These are phyloP conservation scores for Leucosporidium scottii DNA, from an alignment of 768 basidiomycete genomes.

Conservation along the genomic window DNA sequence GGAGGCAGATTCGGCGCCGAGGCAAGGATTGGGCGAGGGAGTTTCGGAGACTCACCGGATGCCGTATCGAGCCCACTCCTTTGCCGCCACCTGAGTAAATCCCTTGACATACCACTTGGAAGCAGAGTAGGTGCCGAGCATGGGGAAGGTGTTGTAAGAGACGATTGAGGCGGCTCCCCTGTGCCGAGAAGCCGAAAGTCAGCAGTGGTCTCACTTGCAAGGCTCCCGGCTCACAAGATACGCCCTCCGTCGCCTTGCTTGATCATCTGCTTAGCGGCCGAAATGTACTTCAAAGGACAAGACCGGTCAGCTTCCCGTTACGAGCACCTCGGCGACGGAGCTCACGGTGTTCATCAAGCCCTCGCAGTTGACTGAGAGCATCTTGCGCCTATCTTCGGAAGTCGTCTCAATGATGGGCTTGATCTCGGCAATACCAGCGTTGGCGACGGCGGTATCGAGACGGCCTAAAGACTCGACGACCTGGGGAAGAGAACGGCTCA, in stretches of 20 bases:
- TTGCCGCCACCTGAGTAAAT: slow-evolving; percentile 23
- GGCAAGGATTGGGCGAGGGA: too few species aligned
- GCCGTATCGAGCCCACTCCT: slow-evolving; percentile 20
- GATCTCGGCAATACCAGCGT: slow-evolving; percentile 24
- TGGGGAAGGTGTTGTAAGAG: slow-evolving; percentile 19
- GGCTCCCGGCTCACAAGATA: neutral
- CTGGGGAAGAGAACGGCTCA: too few species aligned
- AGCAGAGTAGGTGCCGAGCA: slow-evolving; percentile 23
- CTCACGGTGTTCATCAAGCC: neutral
- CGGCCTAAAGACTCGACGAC: slow-evolving; percentile 13
- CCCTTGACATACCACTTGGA: slow-evolving; percentile 25
- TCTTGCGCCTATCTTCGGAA: slow-evolving; percentile 13
- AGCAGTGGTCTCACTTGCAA: too few species aligned
- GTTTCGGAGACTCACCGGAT: neutral
- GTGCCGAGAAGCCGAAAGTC: too few species aligned
- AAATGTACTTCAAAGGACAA: slow-evolving; percentile 6
- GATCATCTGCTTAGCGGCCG: slow-evolving; percentile 28
- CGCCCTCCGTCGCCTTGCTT: slow-evolving; percentile 7
- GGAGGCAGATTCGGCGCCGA: too few species aligned
- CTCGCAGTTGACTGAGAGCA: slow-evolving; percentile 20
- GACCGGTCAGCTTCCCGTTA: too few species aligned
- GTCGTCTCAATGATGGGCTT: slow-evolving; percentile 6
- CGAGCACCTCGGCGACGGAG: too few species aligned
- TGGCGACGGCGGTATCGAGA: slow-evolving; percentile 18
- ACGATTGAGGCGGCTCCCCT: slow-evolving; percentile 22